Evolutionary conservation across 2,329 filamentous ascomycete species (phyloP), one percentile per base, ranked within the genome.

Genomic region (Furcasterigmium furcatum): DNA sequence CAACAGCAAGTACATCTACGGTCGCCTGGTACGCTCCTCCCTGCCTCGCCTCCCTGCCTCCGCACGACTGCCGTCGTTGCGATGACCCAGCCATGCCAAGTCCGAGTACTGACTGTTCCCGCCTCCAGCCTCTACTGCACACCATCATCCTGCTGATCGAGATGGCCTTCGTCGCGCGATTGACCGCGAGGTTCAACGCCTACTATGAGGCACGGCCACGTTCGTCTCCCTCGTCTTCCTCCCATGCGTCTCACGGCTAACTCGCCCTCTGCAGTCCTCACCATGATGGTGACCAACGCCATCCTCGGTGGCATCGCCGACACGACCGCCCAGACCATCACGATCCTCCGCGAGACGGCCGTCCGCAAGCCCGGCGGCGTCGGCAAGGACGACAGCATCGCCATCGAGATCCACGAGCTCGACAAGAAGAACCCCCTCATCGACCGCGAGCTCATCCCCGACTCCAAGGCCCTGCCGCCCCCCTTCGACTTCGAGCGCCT

Each of bases 221-320:
- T 91, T 36, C 30, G 20, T 22, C 18, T 19, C 24, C 16, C 34
- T 38, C 14, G 13, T 36, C n/a, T 29, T 3, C 22, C 34, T 25
- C 24, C 9, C 21, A n/a, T 19, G 7, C 14, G 20, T 22, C 21
- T 22, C 32, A 34, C 21, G 9, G 30, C 41, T 43, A 27, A 52
- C 43, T 40, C 46, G 27, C 24, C 21, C n/a, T 27, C 48, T 43
- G 48, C 62, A 88, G 88, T 99, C 35, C 81, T 99, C 59, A 99
- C 94, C 51, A 99, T 95, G 69, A 99, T 99, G 92, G 89, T 96
- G 62, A 96, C 92, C 65, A 99, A 99, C 72, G 88, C 94, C 55
- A 86, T 97, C 46, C 83, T 99, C 48, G 91, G 90, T 71, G 94
- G 94, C 57, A 86, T 99, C 56, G 94, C 94, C 67, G 94, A 99